A percentile compares a stretch with the other conserved stretches of the same genome.
These are phyloP conservation scores for Triticum timopheevii DNA, from an alignment of 176 grass and related monocot species.

Conservation along the genomic window DNA sequence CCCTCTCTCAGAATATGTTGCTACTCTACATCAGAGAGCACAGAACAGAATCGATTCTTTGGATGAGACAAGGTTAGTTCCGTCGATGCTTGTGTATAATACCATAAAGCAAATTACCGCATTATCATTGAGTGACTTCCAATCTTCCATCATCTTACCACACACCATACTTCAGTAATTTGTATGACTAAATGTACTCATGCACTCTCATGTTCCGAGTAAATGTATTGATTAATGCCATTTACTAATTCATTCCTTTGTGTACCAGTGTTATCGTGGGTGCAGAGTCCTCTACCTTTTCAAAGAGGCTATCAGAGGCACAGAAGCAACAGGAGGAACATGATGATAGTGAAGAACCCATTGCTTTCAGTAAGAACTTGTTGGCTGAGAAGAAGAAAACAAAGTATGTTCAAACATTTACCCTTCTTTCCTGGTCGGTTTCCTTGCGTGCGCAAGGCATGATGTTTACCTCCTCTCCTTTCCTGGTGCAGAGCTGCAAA, in stretches of 20 bases:
- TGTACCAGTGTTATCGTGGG: constrained; percentile 72
- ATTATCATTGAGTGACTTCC: not conserved
- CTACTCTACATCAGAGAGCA: constrained; percentile 61
- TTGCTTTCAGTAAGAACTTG: constrained; percentile 71
- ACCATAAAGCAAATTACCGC: constrained; percentile 7
- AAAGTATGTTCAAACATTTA: constrained; percentile 44
- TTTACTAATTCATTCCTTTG: constrained; percentile 32
- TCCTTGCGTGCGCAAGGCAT: not conserved
- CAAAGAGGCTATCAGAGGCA: constrained; percentile 51
- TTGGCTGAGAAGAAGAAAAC: constrained; percentile 87
- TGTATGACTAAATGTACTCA: not conserved
- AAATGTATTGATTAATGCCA: constrained; percentile 19
- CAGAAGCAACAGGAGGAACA: constrained; percentile 54
- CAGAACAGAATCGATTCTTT: constrained; percentile 66
- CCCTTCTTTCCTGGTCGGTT: not conserved
- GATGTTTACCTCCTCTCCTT: constrained; percentile 13
- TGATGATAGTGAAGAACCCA: constrained; percentile 57
- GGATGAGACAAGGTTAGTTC: constrained; percentile 68
- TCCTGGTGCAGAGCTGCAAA: constrained; percentile 32
- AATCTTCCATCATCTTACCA: constrained; percentile 5
- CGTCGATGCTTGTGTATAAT: constrained; percentile 1
- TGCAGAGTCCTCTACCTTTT: constrained; percentile 66
- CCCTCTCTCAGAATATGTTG: constrained; percentile 76
- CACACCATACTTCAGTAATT: not conserved
- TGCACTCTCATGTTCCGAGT: not conserved